Evolutionary conservation across 2,329 filamentous ascomycete genomes (phyloP).

Genomic region (Diaporthe aspalathi): DNA sequence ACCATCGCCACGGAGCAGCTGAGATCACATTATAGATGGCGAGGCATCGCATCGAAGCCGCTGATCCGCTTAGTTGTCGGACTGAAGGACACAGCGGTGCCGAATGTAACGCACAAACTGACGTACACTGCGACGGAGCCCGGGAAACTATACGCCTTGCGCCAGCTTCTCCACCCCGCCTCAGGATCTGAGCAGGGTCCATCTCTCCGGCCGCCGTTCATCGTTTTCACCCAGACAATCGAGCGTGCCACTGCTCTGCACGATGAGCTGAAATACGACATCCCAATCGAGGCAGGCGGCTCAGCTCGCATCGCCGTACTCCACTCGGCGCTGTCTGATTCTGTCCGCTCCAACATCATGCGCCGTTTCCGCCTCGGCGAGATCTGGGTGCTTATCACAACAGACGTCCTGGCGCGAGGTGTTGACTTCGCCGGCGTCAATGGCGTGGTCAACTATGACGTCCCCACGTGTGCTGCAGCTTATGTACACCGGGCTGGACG

Average conservation of each 20-base stretch:
- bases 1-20: constrained; percentile 78
- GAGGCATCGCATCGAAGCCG: constrained; percentile 55
- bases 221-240: constrained; percentile 97
- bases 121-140: constrained; percentile 92
- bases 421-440: constrained; percentile 96
- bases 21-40: constrained; percentile 59
- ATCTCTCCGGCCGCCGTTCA: constrained; percentile 83
- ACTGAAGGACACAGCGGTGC: constrained; percentile 93
- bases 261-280: constrained; percentile 93
- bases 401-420: constrained; percentile 89
- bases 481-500: constrained; percentile 96
- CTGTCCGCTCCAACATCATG: constrained; percentile 83
- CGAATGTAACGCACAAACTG: constrained; percentile 89
- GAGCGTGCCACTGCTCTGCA: constrained; percentile 88
- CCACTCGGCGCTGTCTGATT: constrained; percentile 85
- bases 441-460: constrained; percentile 97
- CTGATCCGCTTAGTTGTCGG: constrained; percentile 92
- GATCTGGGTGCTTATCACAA: constrained; percentile 97
- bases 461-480: constrained; percentile 87
- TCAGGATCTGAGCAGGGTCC: constrained; percentile 66
- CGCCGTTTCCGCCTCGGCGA: constrained; percentile 89
- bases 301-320: constrained; percentile 87
- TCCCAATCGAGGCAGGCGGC: constrained; percentile 87
- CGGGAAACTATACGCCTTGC: constrained; percentile 90
- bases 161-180: constrained; percentile 86